phyloP scores from a whole-genome alignment of 495 filamentous ascomycete species.

The Podospora bellae-mahoneyi region DNA sequence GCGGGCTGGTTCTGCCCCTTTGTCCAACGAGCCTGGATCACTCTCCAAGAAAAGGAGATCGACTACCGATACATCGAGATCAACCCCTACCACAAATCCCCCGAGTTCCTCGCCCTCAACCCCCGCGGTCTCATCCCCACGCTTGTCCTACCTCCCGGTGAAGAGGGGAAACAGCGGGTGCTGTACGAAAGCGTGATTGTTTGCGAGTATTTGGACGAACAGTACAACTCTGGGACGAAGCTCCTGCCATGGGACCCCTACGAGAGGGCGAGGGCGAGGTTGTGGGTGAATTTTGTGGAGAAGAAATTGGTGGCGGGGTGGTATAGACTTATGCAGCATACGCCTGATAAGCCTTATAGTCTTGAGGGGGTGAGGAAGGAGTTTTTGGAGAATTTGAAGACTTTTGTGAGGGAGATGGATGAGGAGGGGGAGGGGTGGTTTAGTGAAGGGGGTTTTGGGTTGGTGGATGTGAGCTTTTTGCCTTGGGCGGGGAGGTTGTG shows the following conservation, averaged over 20 bases:
- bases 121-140: slow-evolving; percentile 69
- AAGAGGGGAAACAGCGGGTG: slow-evolving; percentile 44
- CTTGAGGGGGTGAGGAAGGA: slow-evolving; percentile 45
- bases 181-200: slow-evolving; percentile 66
- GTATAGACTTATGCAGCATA: slow-evolving; percentile 63
- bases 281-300: slow-evolving; percentile 68
- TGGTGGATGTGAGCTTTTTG: slow-evolving; percentile 63
- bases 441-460: slow-evolving; percentile 50
- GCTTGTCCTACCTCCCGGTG: slow-evolving; percentile 36
- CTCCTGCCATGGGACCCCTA: slow-evolving; percentile 57
- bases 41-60: slow-evolving; percentile 66
- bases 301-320: slow-evolving; percentile 61
- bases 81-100: slow-evolving; percentile 67
- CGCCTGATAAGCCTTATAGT: slow-evolving; percentile 46
- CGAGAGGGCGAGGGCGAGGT: slow-evolving; percentile 54
- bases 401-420: slow-evolving; percentile 56
- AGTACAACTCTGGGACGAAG: slow-evolving; percentile 45
- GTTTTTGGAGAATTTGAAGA: slow-evolving; percentile 50
- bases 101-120: slow-evolving; percentile 61
- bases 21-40: slow-evolving; percentile 64
- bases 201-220: slow-evolving; percentile 68
- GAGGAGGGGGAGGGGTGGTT: slow-evolving; percentile 59
- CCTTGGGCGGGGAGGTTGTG: slow-evolving; percentile 67
- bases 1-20: slow-evolving; percentile 54
- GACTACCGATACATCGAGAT: slow-evolving; percentile 71